Percentiles rank a stretch among this genome's conserved stretches.
Evolutionary conservation across 192 early-diverging fungal genomes (phyloP).

Genomic region (Backusella tarrabulga): DNA sequence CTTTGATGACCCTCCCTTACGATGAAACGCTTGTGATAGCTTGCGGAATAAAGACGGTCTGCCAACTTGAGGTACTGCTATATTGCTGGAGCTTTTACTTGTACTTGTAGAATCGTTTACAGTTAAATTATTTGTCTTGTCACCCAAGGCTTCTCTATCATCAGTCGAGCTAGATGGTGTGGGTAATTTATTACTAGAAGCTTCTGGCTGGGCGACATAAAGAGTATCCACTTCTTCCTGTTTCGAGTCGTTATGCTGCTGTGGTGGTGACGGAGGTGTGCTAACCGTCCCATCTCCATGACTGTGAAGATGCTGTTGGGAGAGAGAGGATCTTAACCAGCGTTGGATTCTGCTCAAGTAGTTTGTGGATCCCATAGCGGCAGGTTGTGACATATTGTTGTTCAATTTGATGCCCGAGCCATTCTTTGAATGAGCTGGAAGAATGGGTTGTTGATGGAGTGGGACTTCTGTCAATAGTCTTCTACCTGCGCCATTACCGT

Average conservation of each 20-base stretch:
- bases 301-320: constrained; percentile 9
- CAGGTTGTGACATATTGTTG: constrained; percentile 5
- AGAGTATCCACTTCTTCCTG: background rate
- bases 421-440: background rate
- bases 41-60: constrained; percentile 17
- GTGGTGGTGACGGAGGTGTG: constrained; percentile 2
- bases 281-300: background rate
- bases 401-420: constrained; percentile 7
- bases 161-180: constrained; percentile 7
- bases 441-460: background rate
- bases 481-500: background rate
- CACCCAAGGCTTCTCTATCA: background rate
- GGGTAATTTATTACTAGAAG: background rate
- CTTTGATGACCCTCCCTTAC: constrained; percentile 7
- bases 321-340: constrained; percentile 30
- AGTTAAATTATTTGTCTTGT: background rate
- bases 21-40: constrained; percentile 12
- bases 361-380: constrained; percentile 21
- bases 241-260: background rate
- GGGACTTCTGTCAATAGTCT: constrained; percentile 11
- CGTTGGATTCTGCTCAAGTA: constrained; percentile 28
- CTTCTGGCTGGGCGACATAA: background rate
- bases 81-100: background rate
- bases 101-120: background rate
- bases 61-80: background rate